These are phyloP conservation scores for Hansenula lynferdii DNA, from an alignment of 1,139 yeast genomes.

Conservation along the genomic window DNA sequence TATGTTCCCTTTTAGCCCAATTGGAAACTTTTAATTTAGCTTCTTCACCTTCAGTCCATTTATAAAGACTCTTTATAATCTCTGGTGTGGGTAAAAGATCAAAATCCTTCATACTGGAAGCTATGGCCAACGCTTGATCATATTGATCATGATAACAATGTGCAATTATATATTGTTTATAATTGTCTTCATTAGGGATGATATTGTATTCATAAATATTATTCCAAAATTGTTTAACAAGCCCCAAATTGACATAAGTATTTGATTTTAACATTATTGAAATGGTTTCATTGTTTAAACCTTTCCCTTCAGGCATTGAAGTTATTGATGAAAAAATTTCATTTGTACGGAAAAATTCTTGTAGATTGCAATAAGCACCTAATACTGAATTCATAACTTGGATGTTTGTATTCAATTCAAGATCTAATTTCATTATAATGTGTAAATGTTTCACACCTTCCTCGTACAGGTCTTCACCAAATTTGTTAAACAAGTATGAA, in stretches of 20 bases:
- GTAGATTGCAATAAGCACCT: conserved; percentile 62
- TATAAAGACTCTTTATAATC: conserved; percentile 53
- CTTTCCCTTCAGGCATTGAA: conserved; percentile 47
- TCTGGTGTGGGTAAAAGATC: conserved; percentile 46
- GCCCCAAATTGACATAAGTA: conserved; percentile 40
- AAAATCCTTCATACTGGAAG: conserved; percentile 45
- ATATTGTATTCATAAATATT: conserved; percentile 46
- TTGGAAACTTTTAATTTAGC: conserved; percentile 42
- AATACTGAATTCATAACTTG: conserved; percentile 57
- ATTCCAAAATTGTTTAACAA: conserved; percentile 63
- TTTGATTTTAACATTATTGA: conserved; percentile 67
- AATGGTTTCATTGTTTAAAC: conserved; percentile 64
- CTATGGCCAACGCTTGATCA: conserved; percentile 51
- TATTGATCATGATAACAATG: conserved; percentile 67
- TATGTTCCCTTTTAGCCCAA: conserved; percentile 49
- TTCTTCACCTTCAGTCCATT: conserved; percentile 49
- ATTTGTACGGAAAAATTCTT: conserved; percentile 54
- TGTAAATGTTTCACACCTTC: conserved; percentile 70
- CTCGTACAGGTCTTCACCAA: conserved; percentile 55
- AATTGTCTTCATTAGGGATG: conserved; percentile 50
- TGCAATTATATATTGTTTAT: conserved; percentile 64
- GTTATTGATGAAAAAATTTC: conserved; percentile 59
- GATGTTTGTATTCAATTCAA: conserved; percentile 53
- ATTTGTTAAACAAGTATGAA: conserved; percentile 51
- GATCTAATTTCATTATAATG: conserved; percentile 61